These are phyloP conservation scores for Scopulariopsis brevicaulis DNA, from an alignment of 2,329 filamentous ascomycete species.

Conservation along the genomic window DNA sequence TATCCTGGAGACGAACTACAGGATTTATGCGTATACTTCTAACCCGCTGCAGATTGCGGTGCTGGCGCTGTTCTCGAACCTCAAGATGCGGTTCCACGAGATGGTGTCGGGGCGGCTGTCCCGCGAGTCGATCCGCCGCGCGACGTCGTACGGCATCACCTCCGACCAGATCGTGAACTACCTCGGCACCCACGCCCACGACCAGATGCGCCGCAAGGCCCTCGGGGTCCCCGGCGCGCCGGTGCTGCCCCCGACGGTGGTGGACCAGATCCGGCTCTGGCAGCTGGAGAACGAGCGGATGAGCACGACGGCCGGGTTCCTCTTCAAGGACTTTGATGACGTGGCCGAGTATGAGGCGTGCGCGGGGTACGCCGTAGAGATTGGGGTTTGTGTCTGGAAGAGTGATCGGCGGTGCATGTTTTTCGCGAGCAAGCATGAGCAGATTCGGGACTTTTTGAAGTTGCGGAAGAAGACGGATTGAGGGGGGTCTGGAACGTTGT, in stretches of 20 bases:
- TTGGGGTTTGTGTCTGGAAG: slow-evolving; percentile 83
- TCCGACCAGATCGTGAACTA: slow-evolving; percentile 93
- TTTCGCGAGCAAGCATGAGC: slow-evolving; percentile 85
- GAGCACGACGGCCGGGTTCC: slow-evolving; percentile 68
- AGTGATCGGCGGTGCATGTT: slow-evolving; percentile 73
- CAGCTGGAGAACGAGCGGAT: slow-evolving; percentile 95
- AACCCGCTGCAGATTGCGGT: slow-evolving; percentile 92
- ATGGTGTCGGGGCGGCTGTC: slow-evolving; percentile 88
- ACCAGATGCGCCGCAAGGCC: slow-evolving; percentile 71
- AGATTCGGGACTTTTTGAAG: slow-evolving; percentile 71
- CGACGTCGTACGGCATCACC: slow-evolving; percentile 84
- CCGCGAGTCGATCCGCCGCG: slow-evolving; percentile 75
- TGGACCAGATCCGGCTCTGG: slow-evolving; percentile 96
- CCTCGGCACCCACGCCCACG: slow-evolving; percentile 83
- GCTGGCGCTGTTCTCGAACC: slow-evolving; percentile 75
- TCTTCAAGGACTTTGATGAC: slow-evolving; percentile 80
- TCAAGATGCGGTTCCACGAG: slow-evolving; percentile 86
- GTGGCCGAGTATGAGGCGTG: slow-evolving; percentile 60
- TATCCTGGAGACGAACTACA: slow-evolving; percentile 96
- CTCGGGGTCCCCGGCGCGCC: slow-evolving; percentile 43
- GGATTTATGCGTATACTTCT: slow-evolving; percentile 91
- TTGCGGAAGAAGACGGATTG: slow-evolving; percentile 43
- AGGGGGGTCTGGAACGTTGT: not conserved
- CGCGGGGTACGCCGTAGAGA: slow-evolving; percentile 71
- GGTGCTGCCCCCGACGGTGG: slow-evolving; percentile 84